A percentile compares a stretch with the other conserved stretches of the same genome.
These are phyloP conservation scores for Micractinium sp. DNA, from an alignment of 139 green algal genomes.

Conservation along the genomic window DNA sequence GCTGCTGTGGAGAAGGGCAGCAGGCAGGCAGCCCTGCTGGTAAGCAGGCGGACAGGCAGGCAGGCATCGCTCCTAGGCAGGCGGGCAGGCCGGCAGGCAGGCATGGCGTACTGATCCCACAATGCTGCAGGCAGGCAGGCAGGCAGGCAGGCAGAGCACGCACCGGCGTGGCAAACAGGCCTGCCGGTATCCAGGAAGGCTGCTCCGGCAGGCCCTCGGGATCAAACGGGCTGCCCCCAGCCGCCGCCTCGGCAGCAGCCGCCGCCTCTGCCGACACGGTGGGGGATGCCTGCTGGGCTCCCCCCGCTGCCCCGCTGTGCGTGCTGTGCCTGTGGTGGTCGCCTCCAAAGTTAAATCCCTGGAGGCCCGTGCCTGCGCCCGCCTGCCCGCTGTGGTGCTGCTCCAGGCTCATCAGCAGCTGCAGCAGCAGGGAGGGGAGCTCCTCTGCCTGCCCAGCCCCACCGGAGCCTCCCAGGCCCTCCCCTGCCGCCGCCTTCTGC, in stretches of 20 bases:
- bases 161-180: not conserved
- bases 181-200: not conserved
- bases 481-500: not conserved
- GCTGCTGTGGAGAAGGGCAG: too few relatives aligned
- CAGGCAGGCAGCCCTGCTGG: not conserved
- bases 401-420: slow-evolving; percentile 14
- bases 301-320: not conserved
- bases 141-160: not conserved
- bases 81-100: not conserved
- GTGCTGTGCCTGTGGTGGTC: too few relatives aligned
- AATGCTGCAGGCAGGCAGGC: not conserved
- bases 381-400: not conserved
- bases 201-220: not conserved
- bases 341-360: too few relatives aligned
- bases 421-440: slow-evolving; percentile 2
- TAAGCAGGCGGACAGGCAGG: not conserved
- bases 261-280: not conserved
- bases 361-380: too few relatives aligned
- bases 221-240: not conserved
- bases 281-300: not conserved
- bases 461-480: not conserved
- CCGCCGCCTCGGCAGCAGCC: not conserved
- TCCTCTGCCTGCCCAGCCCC: not conserved
- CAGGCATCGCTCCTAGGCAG: not conserved
- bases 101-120: not conserved